These are phyloP conservation scores for Aureobasidium subglaciale DNA, from an alignment of 2,329 filamentous ascomycete species.

Conservation along the genomic window DNA sequence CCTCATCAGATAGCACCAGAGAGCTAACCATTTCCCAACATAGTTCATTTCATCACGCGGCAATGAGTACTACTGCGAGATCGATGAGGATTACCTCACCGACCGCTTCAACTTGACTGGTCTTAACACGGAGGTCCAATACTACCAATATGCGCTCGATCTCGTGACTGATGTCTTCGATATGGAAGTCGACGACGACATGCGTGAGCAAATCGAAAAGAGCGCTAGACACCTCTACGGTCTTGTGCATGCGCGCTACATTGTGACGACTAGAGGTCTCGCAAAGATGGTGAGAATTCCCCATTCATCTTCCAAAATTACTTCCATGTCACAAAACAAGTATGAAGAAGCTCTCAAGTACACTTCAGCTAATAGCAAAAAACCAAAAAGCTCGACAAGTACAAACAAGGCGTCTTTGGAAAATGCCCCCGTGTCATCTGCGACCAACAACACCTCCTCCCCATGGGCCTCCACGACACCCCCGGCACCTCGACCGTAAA, in stretches of 20 bases:
- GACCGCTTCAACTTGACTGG: constrained; percentile 98
- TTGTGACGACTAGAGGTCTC: constrained; percentile 88
- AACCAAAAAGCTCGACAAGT: constrained; percentile 76
- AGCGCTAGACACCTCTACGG: constrained; percentile 93
- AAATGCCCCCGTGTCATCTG: constrained; percentile 97
- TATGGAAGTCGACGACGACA: constrained; percentile 96
- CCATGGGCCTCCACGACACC: constrained; percentile 88
- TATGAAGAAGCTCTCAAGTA: too few relatives aligned
- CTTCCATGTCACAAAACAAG: too few relatives aligned
- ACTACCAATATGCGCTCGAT: constrained; percentile 98
- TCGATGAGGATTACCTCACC: constrained; percentile 97
- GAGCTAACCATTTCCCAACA: not conserved
- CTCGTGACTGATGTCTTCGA: constrained; percentile 98
- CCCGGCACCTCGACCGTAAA: constrained; percentile 86
- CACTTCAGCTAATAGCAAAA: not conserved
- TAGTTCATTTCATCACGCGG: constrained; percentile 97
- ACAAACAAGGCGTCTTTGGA: constrained; percentile 95
- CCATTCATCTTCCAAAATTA: not conserved
- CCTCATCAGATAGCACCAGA: not conserved
- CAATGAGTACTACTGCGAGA: constrained; percentile 99
- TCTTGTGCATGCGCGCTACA: constrained; percentile 90
- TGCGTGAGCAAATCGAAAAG: constrained; percentile 97
- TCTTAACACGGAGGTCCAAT: constrained; percentile 93
- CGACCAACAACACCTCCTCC: constrained; percentile 83
- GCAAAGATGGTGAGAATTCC: constrained; percentile 76